Base-by-base conservation (phyloP, 2,329 filamentous ascomycete genomes). In the Metarhizium robertsii region DNA sequence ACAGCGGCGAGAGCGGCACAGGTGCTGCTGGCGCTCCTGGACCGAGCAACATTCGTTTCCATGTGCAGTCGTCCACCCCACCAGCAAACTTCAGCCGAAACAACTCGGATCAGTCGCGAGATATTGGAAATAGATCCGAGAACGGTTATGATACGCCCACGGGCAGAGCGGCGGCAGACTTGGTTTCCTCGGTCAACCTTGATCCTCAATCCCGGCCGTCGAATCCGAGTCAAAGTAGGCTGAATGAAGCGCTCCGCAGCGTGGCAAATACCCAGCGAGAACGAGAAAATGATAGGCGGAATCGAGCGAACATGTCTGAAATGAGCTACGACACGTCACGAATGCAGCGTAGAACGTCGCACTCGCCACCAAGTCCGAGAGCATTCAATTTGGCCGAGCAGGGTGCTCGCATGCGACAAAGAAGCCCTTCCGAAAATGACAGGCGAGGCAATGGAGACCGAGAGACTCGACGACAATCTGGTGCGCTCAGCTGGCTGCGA, bases 401-500 rank as follows among this genome's bases (percentile, higher is more conserved):
- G 14, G 64, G 65, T 5, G 65, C 66, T 18, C 65, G 68, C 11
- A 67, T 69, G 61, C 65, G 71, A 47, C 67, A 75, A 58, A 66
- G 71, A 42, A 74, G 71, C 53, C 71, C 73, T 6, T 72, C 72
- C 0, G 62, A 71, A 50, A 67, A 64, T 56, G 71, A 65, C 47
- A 69, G 69, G 30, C 64, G 60, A 18, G 65, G 61, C 25, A 62
- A 54, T 10, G 57, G 55, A 10, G 64, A 67, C 14, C 67, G 68
- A 36, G 66, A 66, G 4, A 63, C 69, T 18, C 65, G 67, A n/a
- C 63, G 65, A 32, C 60, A 61, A 34, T 65, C 69, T 43, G 70
- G 73, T 2, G 70, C 74, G 36, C 60, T 77, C 1, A 66, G 67
- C 56, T 78, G 76, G 76, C 61, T 79, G 20, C 71, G 75, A 50